A percentile compares a stretch with the other conserved stretches of the same genome.
Evolutionary conservation across 352 stramenopile genomes (phyloP).

Genomic region (Phytophthora quininea): DNA sequence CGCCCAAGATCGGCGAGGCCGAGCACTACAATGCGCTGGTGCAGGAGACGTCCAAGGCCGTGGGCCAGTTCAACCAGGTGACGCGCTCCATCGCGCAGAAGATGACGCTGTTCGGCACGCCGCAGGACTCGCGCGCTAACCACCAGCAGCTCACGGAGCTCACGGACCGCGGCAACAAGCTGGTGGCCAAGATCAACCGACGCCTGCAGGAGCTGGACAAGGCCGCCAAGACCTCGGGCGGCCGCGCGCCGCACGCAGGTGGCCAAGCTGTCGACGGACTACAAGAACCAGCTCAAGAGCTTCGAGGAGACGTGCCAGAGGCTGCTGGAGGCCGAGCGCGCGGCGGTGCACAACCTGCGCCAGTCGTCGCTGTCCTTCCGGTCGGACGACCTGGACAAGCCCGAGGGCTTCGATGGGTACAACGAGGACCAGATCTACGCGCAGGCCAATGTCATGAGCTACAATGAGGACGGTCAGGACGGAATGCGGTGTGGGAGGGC

Average conservation of each 20-base stretch:
- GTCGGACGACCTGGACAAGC: conserved; percentile 44
- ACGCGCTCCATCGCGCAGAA: conserved; percentile 69
- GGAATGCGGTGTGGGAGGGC: too few relatives aligned
- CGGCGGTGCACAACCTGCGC: conserved; percentile 56
- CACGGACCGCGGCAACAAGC: conserved; percentile 62
- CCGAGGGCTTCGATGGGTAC: conserved; percentile 52
- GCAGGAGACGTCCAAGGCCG: conserved; percentile 64
- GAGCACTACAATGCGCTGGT: conserved; percentile 62
- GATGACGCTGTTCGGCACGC: conserved; percentile 62
- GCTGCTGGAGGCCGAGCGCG: conserved; percentile 49
- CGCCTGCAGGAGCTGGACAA: conserved; percentile 55
- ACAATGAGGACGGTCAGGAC: conserved; percentile 65
- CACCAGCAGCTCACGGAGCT: conserved; percentile 69
- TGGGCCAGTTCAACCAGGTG: conserved; percentile 63
- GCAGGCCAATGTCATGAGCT: conserved; percentile 63
- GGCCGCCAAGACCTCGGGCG: conserved; percentile 35
- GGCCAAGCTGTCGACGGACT: conserved; percentile 61
- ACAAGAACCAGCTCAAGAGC: conserved; percentile 65
- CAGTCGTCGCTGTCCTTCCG: conserved; percentile 56
- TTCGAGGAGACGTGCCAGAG: conserved; percentile 65
- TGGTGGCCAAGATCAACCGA: conserved; percentile 63
- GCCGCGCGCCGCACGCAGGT: conserved; percentile 57
- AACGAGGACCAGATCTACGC: conserved; percentile 75
- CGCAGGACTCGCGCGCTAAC: conserved; percentile 63
- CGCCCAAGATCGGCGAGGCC: conserved; percentile 50